Percentiles rank a stretch among this genome's conserved stretches.
phyloP scores from a whole-genome alignment of 2,329 filamentous ascomycete species.

The Pestalotiopsis sp. region DNA sequence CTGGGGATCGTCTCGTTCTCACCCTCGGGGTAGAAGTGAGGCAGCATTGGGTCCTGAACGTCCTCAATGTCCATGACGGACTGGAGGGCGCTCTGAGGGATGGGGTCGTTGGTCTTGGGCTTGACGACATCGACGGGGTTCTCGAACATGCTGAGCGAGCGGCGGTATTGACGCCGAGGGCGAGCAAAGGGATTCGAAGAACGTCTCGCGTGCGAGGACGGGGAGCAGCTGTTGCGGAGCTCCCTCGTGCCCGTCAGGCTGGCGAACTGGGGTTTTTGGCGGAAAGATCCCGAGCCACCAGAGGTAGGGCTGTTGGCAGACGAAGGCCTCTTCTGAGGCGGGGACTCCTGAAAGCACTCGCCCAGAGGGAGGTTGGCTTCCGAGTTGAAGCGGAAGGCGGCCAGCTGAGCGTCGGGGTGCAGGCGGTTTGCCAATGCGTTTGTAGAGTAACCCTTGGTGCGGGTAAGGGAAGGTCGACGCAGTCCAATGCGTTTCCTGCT shows the following conservation, averaged over 20 bases:
- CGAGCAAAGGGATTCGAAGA: constrained; percentile 72
- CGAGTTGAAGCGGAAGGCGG: constrained; percentile 75
- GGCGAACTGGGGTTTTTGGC: constrained; percentile 67
- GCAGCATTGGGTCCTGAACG: constrained; percentile 71
- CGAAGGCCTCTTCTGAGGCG: constrained; percentile 66
- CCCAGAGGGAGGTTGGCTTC: constrained; percentile 59
- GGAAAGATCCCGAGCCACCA: constrained; percentile 60
- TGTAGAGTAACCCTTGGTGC: constrained; percentile 75
- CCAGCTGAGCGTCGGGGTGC: constrained; percentile 66
- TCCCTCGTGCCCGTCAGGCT: constrained; percentile 54
- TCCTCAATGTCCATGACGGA: constrained; percentile 86
- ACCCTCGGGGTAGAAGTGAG: constrained; percentile 81
- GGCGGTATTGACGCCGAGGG: constrained; percentile 84
- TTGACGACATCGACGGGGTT: constrained; percentile 86
- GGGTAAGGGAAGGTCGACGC: constrained; percentile 73
- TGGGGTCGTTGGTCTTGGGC: constrained; percentile 65
- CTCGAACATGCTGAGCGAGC: constrained; percentile 98
- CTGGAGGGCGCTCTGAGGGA: constrained; percentile 61
- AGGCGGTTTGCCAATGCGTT: constrained; percentile 64
- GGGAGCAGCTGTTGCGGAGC: constrained; percentile 75
- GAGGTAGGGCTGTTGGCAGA: constrained; percentile 63
- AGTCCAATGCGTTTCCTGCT: constrained; percentile 66
- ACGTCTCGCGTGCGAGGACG: constrained; percentile 71
- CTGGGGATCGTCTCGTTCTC: constrained; percentile 86
- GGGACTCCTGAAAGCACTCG: constrained; percentile 82